Evolutionary conservation across 805 yeast species (phyloP).

Genomic region (Metschnikowia lachancei): DNA sequence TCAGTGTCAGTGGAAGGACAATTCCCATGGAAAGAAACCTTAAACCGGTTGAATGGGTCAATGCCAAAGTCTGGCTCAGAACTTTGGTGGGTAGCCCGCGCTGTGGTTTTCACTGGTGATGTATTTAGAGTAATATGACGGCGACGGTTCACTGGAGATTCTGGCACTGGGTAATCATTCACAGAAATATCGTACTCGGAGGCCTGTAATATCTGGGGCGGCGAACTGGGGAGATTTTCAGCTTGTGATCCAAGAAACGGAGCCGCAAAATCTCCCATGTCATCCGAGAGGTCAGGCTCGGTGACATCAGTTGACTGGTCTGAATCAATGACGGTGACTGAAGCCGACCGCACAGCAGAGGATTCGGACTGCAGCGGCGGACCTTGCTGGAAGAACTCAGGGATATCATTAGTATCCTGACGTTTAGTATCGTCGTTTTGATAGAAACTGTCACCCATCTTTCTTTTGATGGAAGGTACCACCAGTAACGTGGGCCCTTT

Average conservation of each 20-base stretch:
- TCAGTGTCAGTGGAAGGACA: constrained; percentile 37
- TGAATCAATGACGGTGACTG: constrained; percentile 1
- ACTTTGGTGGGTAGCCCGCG: constrained; percentile 17
- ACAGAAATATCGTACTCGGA: constrained; percentile 34
- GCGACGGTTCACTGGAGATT: constrained; percentile 24
- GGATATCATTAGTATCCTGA: constrained; percentile 24
- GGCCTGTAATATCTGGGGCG: constrained; percentile 35
- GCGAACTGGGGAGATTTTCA: constrained; percentile 33
- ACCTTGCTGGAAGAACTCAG: neutral
- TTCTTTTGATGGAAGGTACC: constrained; percentile 38
- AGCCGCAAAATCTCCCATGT: neutral
- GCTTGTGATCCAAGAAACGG: neutral
- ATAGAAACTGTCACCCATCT: constrained; percentile 43
- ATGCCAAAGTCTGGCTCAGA: constrained; percentile 50
- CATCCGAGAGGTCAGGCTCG: constrained; percentile 8
- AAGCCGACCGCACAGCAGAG: constrained; percentile 1
- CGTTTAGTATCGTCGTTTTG: constrained; percentile 42
- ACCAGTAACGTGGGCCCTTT: constrained; percentile 22
- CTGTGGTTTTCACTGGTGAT: constrained; percentile 11
- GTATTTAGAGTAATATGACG: constrained; percentile 12
- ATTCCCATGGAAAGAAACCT: constrained; percentile 25
- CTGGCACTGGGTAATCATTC: constrained; percentile 25
- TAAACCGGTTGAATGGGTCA: constrained; percentile 46
- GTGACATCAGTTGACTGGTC: constrained; percentile 11
- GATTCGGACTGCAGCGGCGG: constrained; percentile 1